Evolutionary conservation across 2,329 filamentous ascomycete species (phyloP), one percentile per base, ranked within the genome.

Genomic region (Venturia carpophila): DNA sequence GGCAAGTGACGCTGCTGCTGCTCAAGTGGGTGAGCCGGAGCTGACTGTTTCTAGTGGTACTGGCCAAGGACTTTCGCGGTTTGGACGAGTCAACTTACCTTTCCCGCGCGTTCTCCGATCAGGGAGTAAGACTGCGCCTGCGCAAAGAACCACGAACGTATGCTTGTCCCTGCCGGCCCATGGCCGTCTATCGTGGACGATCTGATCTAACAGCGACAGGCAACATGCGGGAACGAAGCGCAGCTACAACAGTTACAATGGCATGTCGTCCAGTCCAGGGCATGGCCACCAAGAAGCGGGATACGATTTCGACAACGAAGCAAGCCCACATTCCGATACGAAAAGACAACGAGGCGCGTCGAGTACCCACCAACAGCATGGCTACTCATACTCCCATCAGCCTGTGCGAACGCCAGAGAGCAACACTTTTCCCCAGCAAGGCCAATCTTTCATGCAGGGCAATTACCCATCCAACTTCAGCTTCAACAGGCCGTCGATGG

Each of bases 51-150:
- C 52, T 37, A 58, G 77, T 81, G 15, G 71, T 76, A 64, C 71
- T 82, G 1, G 77, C 84, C 37, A 92, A 91, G 74, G 85, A 86
- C 64, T 94, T 91, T 72, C 87, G 87, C 13, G 90, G 91, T 42
- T 87, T 94, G 84, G 82, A 84, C 58, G 89, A 93, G 74, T 95
- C 91, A 1, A 94, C 91, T 0, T 86, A 87, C 69, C 77, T 96
- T 55, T 94, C 91, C 0, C 83, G 90, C 63, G 87, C 88, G 0
- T 93, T 96, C 74, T 89, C 89, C 68, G 91, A 96, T 70, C 91
- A 96, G 73, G 92, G 92, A 10, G 90, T 96, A 17, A 87, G 91
- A 63, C 79, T 96, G 41, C 83, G 91, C 63, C 82, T 96, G 60
- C 85, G 91, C 64, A 96, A 96, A 73, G 91, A 96, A 74, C 88